Conservation (phyloP, 257 asterid species). For the Solanum gandarillasii region DNA sequence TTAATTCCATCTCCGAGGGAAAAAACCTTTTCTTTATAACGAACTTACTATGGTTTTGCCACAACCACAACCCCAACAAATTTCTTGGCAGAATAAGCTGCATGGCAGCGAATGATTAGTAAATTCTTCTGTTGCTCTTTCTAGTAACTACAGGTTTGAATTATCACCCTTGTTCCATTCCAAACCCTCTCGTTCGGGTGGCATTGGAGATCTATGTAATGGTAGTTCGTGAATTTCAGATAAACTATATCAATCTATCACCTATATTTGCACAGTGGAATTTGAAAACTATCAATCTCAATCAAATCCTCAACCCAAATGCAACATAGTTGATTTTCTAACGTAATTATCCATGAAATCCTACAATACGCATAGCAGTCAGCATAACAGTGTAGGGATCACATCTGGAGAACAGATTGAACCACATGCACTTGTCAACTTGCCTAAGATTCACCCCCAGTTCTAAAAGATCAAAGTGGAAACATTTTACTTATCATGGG, state of each 20-base stretch:
- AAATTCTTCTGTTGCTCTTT: not conserved
- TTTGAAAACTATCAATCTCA: not conserved
- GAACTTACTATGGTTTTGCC: too few relatives aligned
- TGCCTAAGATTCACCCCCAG: not conserved
- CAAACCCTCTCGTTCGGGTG: not conserved
- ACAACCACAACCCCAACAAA: not conserved
- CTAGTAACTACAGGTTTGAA: not conserved
- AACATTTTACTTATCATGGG: not conserved
- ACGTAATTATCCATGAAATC: not conserved
- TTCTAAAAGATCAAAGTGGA: not conserved
- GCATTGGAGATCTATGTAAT: not conserved
- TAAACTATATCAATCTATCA: not conserved
- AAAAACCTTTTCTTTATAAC: too few relatives aligned
- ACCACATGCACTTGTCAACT: not conserved
- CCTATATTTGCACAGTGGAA: not conserved
- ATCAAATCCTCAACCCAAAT: not conserved
- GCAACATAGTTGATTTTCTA: not conserved
- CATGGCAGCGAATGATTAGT: not conserved
- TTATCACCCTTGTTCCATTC: not conserved
- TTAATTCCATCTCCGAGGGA: too few relatives aligned
- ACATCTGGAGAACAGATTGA: not conserved
- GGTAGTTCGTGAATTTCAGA: not conserved
- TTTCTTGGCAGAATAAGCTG: not conserved
- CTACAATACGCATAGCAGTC: not conserved
- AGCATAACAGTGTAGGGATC: not conserved